Base-by-base conservation (phyloP, 768 basidiomycete species). In the Strobilomyces dryophilus region DNA sequence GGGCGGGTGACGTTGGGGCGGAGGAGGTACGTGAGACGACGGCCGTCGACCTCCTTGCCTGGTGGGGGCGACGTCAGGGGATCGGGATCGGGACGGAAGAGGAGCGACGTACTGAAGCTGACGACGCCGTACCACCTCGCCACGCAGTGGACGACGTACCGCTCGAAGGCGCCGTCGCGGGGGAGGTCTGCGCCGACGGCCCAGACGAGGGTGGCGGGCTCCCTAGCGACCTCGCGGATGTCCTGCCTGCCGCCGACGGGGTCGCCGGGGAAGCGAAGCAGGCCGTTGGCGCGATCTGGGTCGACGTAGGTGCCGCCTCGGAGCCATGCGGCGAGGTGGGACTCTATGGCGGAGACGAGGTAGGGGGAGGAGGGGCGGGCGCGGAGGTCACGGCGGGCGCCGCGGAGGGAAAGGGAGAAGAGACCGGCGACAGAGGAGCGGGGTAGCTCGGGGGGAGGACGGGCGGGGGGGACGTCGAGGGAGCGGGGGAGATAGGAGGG, bases 101-200 rank as follows among this genome's bases (percentile, higher is more conserved):
- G n/a, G 12, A 42, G 34, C 12, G 31, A 57, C 87, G 61, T 67
- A 89, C 89, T 92, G 74, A 84, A 92, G 71, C 86, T 87, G 61
- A 92, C 84, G 54, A 92, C 68, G 53, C 83, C 82, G 66, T 91
- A 81, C 68, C 85, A 92, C 35, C 89, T 76, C 39, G 89, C 88
- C 53, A 87, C 84, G 58, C 89, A 92, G 58, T 93, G 90, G 7
- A 92, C 82, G 43, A 92, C 80, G 61, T 89, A 92, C 31, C 90
- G 78, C 27, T 85, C 82, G 71, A 90, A 92, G 0, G 82, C 75
- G 61, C 89, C 36, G 24, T 9, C 47, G 21, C n/a, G 44, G 4
- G 29, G 31, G 12, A 40, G 2, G 27, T 48, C 60, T 1, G 43
- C 14, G 27, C 52, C 61, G 54, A 86, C 82, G n/a, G 73, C 76